phyloP scores from a whole-genome alignment of 306 rosid genomes.

The Vicia sativa region DNA sequence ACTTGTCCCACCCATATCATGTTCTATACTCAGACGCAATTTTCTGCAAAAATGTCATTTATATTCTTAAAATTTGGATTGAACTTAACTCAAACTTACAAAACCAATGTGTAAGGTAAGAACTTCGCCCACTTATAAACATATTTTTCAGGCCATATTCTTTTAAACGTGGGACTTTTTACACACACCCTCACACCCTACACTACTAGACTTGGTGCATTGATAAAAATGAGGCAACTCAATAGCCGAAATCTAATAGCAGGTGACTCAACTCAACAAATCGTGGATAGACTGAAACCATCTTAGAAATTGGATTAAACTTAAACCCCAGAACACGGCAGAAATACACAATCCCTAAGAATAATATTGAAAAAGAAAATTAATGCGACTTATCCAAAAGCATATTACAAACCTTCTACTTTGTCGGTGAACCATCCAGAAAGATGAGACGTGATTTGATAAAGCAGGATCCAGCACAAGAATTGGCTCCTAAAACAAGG shows the following conservation, averaged over 20 bases:
- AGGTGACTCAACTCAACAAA: no score
- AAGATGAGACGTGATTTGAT: constrained; percentile 68
- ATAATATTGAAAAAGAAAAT: constrained; percentile 23
- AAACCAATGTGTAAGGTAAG: no score
- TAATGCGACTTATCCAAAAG: background rate
- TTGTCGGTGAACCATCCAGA: constrained; percentile 88
- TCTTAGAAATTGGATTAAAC: no score
- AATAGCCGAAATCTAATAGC: no score
- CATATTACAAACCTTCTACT: constrained; percentile 70
- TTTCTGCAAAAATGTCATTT: constrained; percentile 58
- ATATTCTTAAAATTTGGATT: constrained; percentile 3
- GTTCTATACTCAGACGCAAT: constrained; percentile 89
- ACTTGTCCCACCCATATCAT: constrained; percentile 90
- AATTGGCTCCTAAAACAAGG: constrained; percentile 68
- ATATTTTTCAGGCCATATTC: no score
- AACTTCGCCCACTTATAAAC: no score
- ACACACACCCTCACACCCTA: no score
- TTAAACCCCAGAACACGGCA: constrained; percentile 9
- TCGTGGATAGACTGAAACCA: no score
- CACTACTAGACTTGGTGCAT: no score
- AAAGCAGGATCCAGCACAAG: constrained; percentile 77
- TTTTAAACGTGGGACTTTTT: no score
- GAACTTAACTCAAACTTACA: no score
- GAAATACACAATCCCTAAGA: constrained; percentile 9
- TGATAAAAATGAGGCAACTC: no score